Base-by-base conservation (phyloP, 208 protist genomes). In the Leishmania amazonensis region DNA sequence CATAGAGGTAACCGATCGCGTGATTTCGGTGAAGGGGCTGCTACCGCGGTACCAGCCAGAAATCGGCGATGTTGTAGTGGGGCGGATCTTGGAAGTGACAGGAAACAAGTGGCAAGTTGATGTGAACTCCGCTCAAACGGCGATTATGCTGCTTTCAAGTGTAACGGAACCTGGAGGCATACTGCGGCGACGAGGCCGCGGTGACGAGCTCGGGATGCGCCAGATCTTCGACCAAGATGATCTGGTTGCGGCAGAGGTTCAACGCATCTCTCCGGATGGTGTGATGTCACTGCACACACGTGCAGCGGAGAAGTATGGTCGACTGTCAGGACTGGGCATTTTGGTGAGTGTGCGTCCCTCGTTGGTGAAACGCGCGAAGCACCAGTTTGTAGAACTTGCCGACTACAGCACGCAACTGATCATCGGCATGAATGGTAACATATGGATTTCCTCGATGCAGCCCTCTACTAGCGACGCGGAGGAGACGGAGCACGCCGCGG, bases 81-180 rank as follows among this genome's bases (percentile, higher is more conserved):
- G 98, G 3, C 87, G 99, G 19, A 90, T 99, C 57, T 87, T 90
- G 8, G 93, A 99, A 73, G 95, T 99, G 1, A 71, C 84, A 64
- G 91, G 94, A 15, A 99, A 99, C 62, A 88, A 94, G 21, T 99
- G 98, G 99, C 97, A 94, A 45, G 94, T 99, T 0, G 99, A 99
- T 86, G 89, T 99, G 51, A 96, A 98, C 54, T 85, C 93, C 13
- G 85, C 90, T 38, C 96, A 99, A 81, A 90, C 98, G 8, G 98
- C 93, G 0, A 87, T 99, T 8, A 95, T 99, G 85, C 85, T 99
- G 17, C 90, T 99, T 3, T 98, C 97, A 6, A 99, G 99, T 54
- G 98, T 99, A 21, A 99, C 99, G 53, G 91, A 99, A 68, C 99
- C 99, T 1, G 99, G 99, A 21, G 99, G 99, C 40, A 98, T 99